phyloP scores from a whole-genome alignment of 306 rosid genomes.

The Gastrolobium bilobum region DNA sequence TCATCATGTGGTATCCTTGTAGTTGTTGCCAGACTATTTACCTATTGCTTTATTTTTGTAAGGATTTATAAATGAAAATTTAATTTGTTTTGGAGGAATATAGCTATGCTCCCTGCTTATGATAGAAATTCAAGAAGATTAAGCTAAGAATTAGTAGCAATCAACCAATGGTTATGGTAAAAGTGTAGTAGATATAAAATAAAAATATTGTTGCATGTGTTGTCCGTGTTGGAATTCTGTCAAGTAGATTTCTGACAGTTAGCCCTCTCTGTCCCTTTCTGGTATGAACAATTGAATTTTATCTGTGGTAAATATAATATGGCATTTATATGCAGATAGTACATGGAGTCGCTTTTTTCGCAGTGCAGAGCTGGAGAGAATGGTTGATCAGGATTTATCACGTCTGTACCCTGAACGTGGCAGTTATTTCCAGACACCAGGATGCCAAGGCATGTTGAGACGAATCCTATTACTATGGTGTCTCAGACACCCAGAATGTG shows the following conservation, averaged over 20 bases:
- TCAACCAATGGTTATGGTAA: background rate
- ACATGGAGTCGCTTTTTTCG: conserved; percentile 98
- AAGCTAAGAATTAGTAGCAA: conserved; percentile 6
- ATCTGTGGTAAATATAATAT: conserved; percentile 41
- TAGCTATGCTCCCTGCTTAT: background rate
- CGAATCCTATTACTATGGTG: conserved; percentile 96
- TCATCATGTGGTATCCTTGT: background rate
- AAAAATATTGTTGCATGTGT: background rate
- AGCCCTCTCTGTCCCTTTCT: background rate
- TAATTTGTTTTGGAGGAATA: background rate
- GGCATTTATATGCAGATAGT: conserved; percentile 74
- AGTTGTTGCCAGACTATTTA: background rate
- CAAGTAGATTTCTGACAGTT: conserved; percentile 16
- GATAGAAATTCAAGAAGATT: conserved; percentile 31
- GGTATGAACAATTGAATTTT: conserved; percentile 4
- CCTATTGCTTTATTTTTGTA: background rate
- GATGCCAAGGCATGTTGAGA: conserved; percentile 96
- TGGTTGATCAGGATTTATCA: conserved; percentile 97
- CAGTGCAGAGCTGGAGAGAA: conserved; percentile 91
- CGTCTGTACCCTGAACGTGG: conserved; percentile 97
- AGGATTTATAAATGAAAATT: conserved; percentile 4
- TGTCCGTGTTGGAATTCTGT: conserved; percentile 16
- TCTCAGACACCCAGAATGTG: conserved; percentile 89
- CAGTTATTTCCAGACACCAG: conserved; percentile 91
- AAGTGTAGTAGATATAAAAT: background rate